phyloP scores from a whole-genome alignment of 352 stramenopile genomes.

The Globisporangium megalacanthum region DNA sequence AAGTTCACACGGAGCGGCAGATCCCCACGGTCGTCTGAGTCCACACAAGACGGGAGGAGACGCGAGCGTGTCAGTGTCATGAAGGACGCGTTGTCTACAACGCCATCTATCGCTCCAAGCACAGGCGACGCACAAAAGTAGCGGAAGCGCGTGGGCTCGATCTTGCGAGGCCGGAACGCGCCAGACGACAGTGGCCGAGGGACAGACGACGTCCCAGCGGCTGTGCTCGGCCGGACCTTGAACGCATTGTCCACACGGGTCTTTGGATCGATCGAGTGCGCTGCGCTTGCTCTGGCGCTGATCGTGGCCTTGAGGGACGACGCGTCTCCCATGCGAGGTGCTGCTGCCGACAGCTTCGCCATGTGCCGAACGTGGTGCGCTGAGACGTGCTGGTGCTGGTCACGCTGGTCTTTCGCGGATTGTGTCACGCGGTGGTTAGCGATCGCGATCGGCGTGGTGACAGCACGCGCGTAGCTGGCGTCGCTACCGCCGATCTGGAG shows the following conservation, averaged over 20 bases:
- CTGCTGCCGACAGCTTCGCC: conserved; percentile 22
- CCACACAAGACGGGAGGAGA: background rate
- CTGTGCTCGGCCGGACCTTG: conserved; percentile 12
- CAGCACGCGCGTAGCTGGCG: conserved; percentile 12
- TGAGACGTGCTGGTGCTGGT: conserved; percentile 14
- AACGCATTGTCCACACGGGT: conserved; percentile 25
- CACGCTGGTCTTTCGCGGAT: conserved; percentile 22
- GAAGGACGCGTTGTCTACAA: no score
- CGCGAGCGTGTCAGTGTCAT: background rate
- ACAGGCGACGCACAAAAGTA: conserved; percentile 66
- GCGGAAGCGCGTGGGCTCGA: conserved; percentile 71
- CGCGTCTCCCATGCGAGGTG: no score
- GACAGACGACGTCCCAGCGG: conserved; percentile 11
- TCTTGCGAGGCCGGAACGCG: conserved; percentile 56
- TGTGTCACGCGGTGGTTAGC: conserved; percentile 25
- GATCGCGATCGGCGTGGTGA: conserved; percentile 32
- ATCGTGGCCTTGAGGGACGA: conserved; percentile 15
- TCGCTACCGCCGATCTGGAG: conserved; percentile 24
- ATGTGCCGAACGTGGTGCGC: conserved; percentile 55
- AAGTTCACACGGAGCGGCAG: conserved; percentile 74
- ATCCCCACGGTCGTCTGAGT: conserved; percentile 61
- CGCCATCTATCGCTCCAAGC: background rate
- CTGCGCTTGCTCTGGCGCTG: conserved; percentile 17
- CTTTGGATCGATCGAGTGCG: conserved; percentile 22
- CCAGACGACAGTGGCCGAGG: conserved; percentile 41